Evolutionary conservation across 1,284 basidiomycete species (phyloP).

Genomic region (Anthracocystis panici-leucophaei): DNA sequence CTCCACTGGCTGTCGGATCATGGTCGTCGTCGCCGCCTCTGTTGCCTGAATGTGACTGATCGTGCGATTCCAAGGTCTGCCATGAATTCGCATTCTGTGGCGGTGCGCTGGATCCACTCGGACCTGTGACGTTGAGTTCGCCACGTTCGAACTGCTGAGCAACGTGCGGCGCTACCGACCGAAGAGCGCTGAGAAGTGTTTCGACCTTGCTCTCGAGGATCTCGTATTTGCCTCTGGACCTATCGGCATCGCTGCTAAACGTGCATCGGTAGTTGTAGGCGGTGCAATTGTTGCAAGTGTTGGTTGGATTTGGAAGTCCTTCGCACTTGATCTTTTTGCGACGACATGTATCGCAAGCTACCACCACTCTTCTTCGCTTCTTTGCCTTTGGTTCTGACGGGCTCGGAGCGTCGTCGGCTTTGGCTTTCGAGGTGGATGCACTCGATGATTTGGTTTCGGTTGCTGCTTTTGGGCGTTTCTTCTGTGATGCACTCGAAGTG

Average conservation of each 20-base stretch:
- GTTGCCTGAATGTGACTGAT: constrained; percentile 1
- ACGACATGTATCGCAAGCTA: constrained; percentile 63
- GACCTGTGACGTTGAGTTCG: constrained; percentile 51
- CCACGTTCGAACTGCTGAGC: constrained; percentile 58
- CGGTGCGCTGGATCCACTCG: constrained; percentile 39
- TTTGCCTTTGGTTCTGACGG: constrained; percentile 28
- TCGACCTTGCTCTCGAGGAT: constrained; percentile 64
- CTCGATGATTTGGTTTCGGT: constrained; percentile 9
- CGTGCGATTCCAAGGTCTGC: constrained; percentile 27
- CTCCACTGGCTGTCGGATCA: not conserved
- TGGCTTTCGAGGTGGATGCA: constrained; percentile 20
- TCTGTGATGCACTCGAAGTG: constrained; percentile 13
- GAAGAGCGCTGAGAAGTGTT: constrained; percentile 57
- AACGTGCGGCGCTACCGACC: constrained; percentile 57
- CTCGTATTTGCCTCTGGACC: constrained; percentile 63
- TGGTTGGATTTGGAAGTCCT: constrained; percentile 56
- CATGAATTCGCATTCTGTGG: constrained; percentile 51
- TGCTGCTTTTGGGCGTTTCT: constrained; percentile 16
- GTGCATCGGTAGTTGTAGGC: constrained; percentile 59
- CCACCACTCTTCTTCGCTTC: constrained; percentile 57
- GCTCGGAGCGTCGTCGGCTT: constrained; percentile 18
- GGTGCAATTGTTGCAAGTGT: constrained; percentile 59
- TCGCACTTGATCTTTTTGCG: constrained; percentile 64
- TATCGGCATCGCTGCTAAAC: constrained; percentile 54
- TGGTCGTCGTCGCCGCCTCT: constrained; percentile 10